Base-by-base conservation (phyloP, 352 stramenopile genomes). In the Achlya hypogyna region DNA sequence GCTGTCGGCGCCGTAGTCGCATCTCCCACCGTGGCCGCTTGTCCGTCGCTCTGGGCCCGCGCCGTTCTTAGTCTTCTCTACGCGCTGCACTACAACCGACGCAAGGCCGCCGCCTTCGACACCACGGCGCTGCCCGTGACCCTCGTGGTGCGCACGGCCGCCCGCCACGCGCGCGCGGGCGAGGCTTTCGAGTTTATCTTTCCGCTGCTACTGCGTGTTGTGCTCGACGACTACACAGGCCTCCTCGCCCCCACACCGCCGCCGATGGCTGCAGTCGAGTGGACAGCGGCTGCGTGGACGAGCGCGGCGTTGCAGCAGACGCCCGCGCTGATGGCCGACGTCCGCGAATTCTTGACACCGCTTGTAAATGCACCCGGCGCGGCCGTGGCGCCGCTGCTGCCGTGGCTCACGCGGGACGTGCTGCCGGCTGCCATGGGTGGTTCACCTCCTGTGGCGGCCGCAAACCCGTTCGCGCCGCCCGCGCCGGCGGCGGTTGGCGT, bases 151-250 rank as follows among this genome's bases (percentile, higher is more conserved):
- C n/a, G n/a, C n/a, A 16, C 40, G 16, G 18, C 18, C 16, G 10
- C 40, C n/a, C n/a, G n/a, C n/a, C n/a, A n/a, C n/a, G n/a, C 20
- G n/a, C 29, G 23, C 18, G 60, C 51, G 12, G 42, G 32, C 1
- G 60, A 23, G 20, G 60, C 45, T 18, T 67, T 58, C 47, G 60
- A 67, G 35, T 67, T 67, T 67, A 43, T 67, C 4, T 67, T 67
- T 32, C 60, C 60, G n/a, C 20, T 67, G 27, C 51, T 67, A 4
- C 38, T 47, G 40, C 60, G 60, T 9, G 40, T 67, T 23, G 29
- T 67, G 14, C n/a, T 67, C 14, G 60, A 67, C 60, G 60, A 67
- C n/a, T 67, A 8, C 2, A n/a, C 60, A 5, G n/a, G 34, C 2
- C 40, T 49, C 0, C 42, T 67, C 28, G 5, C 28, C 16, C 58